Evolutionary conservation across 805 yeast species (phyloP), one percentile per base, ranked within the genome.

Genomic region (Trichomonascus vanleenenianus): DNA sequence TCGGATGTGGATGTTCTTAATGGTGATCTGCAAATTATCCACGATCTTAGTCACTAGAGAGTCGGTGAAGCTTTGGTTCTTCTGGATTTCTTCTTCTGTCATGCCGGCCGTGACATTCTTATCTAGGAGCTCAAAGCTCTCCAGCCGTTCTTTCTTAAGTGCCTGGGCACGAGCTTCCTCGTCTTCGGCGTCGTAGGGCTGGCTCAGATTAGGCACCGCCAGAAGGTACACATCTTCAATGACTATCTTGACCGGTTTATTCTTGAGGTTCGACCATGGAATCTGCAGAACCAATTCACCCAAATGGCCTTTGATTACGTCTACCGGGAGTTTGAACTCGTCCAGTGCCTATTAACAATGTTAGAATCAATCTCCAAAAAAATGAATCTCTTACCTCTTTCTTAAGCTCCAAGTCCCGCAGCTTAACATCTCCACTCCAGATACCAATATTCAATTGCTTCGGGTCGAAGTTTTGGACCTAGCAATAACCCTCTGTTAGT

Each of bases 401-500:
- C 65, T 85, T 87, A 48, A 93, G 70, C 47, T 81, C 75, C 50
- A 94, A 73, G 60, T 89, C 81, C 50, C 73, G 74, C 45, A 93
- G 70, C 60, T 85, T 85, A 27, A 89, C 97, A 69, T 93, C 97
- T 32, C 99, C 99, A 57, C 88, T 79, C 96, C 97, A 89, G 30
- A 93, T 88, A 3, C 97, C 98, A 45, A 93, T 89, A 56, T 93
- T 89, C 57, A 93, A 69, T 59, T 93, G 96, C 54, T 85, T 85
- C 14, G 97, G 88, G 66, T 93, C 98, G 63, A 93, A 93, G 65
- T 94, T 85, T 66, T 94, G 95, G 41, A 54, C 56, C 56, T 52
- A 30, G 3, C 8, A 27, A 39, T 15, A 6, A 18, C 30, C n/a
- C 46, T 20, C 36, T 39, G 44, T 34, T 27, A 46, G 32, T 22